Conservation (phyloP, 176 grass and related monocot species). For the Luzula sylvatica region DNA sequence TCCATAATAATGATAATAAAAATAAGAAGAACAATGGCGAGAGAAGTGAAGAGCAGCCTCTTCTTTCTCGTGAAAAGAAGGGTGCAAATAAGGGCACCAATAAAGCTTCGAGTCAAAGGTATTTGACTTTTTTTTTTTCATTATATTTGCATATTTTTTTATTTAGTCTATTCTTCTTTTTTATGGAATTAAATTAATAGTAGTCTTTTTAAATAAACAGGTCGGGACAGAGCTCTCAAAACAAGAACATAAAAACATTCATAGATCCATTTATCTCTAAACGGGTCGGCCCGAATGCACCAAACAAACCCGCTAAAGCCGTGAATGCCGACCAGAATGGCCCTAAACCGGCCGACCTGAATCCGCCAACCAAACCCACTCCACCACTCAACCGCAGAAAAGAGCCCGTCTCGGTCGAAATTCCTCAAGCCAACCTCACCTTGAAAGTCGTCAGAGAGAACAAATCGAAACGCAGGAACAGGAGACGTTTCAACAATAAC, state of each 20-base stretch:
- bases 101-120: too few relatives aligned
- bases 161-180: conserved; percentile 18
- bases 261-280: conserved; percentile 23
- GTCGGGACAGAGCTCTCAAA: conserved; percentile 9
- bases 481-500: conserved; percentile 31
- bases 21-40: conserved; percentile 17
- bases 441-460: conserved; percentile 61
- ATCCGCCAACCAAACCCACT: conserved; percentile 13
- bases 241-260: conserved; percentile 51
- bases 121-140: conserved; percentile 5
- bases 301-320: too few relatives aligned
- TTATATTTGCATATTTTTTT: conserved; percentile 11
- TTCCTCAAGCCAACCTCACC: conserved; percentile 48
- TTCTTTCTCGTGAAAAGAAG: conserved; percentile 41
- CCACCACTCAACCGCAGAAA: conserved; percentile 28
- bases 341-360: conserved; percentile 30
- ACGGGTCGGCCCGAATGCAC: too few relatives aligned
- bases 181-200: conserved; percentile 3
- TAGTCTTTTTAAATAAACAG: conserved; percentile 36
- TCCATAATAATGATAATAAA: conserved; percentile 10
- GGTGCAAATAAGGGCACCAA: conserved; percentile 47
- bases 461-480: conserved; percentile 19
- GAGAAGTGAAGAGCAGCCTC: conserved; percentile 37
- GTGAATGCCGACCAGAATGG: conserved; percentile 28
- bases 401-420: conserved; percentile 26